Conservation (phyloP, 1,284 basidiomycete species). For the Rhizopogon hawkerae region DNA sequence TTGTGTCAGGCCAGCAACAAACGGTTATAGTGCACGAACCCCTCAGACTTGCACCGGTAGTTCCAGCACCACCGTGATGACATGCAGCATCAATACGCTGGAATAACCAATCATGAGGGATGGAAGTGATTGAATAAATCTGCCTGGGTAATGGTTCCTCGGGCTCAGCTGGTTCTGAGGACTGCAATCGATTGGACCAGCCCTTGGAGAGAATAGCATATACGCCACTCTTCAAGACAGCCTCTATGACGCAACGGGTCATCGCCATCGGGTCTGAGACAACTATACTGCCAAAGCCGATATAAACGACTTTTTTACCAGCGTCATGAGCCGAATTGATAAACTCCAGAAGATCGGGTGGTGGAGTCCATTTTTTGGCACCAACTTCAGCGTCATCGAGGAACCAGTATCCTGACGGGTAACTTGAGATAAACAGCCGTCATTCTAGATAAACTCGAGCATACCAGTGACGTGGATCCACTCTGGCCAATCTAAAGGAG, state of each 20-base stretch:
- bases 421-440: constrained; percentile 10
- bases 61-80: constrained; percentile 96
- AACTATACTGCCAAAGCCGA: constrained; percentile 98
- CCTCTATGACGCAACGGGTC: constrained; percentile 86
- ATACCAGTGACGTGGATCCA: constrained; percentile 93
- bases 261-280: constrained; percentile 90
- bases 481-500: constrained; percentile 94
- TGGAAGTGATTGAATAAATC: constrained; percentile 78
- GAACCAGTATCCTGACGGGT: constrained; percentile 83
- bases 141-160: constrained; percentile 67
- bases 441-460: constrained; percentile 6
- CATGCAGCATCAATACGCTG: constrained; percentile 89
- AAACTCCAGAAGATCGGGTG: constrained; percentile 71
- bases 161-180: constrained; percentile 46
- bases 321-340: constrained; percentile 67
- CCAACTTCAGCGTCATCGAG: constrained; percentile 84
- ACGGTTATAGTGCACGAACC: constrained; percentile 37
- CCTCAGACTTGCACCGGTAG: constrained; percentile 86
- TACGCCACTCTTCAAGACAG: constrained; percentile 78
- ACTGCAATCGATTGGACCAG: constrained; percentile 90
- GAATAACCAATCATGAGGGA: constrained; percentile 98
- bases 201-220: constrained; percentile 93
- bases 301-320: constrained; percentile 91
- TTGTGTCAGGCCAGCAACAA: constrained; percentile 12
- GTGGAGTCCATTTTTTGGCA: constrained; percentile 81